Conservation (phyloP, 1,284 basidiomycete species). For the Pterulicium gracile region DNA sequence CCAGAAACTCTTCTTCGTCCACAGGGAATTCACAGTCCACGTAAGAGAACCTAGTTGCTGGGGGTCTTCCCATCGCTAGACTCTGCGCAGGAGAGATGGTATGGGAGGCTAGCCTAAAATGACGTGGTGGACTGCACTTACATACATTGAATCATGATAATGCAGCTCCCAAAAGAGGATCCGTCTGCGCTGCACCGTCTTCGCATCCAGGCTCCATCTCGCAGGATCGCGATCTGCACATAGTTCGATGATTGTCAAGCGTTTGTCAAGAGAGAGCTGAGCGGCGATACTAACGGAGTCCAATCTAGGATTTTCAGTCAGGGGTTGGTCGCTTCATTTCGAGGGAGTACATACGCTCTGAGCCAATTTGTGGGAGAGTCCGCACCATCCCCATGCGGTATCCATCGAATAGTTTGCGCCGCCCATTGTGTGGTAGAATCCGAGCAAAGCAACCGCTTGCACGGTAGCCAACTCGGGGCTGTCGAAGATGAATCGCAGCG, state of each 20-base stretch:
- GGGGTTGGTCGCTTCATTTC: not conserved
- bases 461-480: slow-evolving; percentile 51
- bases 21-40: slow-evolving; percentile 47
- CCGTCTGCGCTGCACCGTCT: slow-evolving; percentile 42
- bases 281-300: slow-evolving; percentile 47
- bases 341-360: slow-evolving; percentile 37
- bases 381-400: slow-evolving; percentile 30
- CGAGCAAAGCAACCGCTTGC: slow-evolving; percentile 46
- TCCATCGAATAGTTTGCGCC: slow-evolving; percentile 41
- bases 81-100: slow-evolving; percentile 23
- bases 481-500: slow-evolving; percentile 50
- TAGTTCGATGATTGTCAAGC: slow-evolving; percentile 6
- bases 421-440: slow-evolving; percentile 41
- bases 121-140: slow-evolving; percentile 1
- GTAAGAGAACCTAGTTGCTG: slow-evolving; percentile 43
- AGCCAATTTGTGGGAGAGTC: slow-evolving; percentile 41
- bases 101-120: not conserved
- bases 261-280: not conserved
- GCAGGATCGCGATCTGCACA: slow-evolving; percentile 49
- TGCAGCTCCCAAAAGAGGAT: slow-evolving; percentile 50
- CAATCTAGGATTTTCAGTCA: slow-evolving; percentile 28
- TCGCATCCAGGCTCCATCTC: slow-evolving; percentile 42
- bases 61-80: slow-evolving; percentile 41
- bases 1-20: slow-evolving; percentile 34
- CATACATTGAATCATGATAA: slow-evolving; percentile 39